Evolutionary conservation across 345 rosid species (phyloP).

Genomic region (Eucalyptus pumila): DNA sequence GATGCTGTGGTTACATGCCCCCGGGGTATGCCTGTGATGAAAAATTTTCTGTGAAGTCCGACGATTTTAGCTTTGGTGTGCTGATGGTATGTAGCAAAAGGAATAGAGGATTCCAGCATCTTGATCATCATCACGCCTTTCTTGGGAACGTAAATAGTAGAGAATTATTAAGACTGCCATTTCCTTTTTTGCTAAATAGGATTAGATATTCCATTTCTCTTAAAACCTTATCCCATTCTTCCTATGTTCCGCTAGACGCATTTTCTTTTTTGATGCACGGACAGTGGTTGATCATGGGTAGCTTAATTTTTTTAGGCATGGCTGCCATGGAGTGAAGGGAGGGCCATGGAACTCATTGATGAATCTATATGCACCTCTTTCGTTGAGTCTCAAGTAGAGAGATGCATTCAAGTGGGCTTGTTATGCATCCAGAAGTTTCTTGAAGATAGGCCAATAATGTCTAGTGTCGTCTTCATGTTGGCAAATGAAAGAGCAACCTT

Average conservation of each 20-base stretch:
- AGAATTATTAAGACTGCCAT: not conserved
- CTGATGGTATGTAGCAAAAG: not conserved
- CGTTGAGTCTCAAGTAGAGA: not conserved
- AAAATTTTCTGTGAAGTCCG: too few species aligned
- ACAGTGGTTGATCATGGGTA: not conserved
- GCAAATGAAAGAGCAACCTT: not conserved
- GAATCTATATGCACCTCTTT: not conserved
- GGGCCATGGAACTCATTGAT: not conserved
- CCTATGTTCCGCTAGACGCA: fast-evolving
- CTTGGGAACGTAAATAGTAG: not conserved
- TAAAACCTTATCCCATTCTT: not conserved
- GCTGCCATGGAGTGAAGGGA: constrained; percentile 6
- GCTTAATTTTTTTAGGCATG: constrained; percentile 8
- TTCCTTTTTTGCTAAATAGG: not conserved
- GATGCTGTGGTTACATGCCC: too few species aligned
- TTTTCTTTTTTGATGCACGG: not conserved
- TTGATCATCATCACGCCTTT: not conserved
- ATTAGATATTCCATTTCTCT: not conserved
- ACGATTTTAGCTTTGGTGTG: not conserved
- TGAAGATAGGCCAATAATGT: constrained; percentile 4
- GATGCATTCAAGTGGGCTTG: constrained; percentile 11
- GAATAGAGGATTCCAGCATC: not conserved
- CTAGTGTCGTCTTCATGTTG: constrained; percentile 1
- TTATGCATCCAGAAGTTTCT: constrained; percentile 7
- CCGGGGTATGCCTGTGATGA: too few species aligned